These are phyloP conservation scores for Sanghuangporus weigelae DNA, from an alignment of 1,284 basidiomycete genomes.

Conservation along the genomic window DNA sequence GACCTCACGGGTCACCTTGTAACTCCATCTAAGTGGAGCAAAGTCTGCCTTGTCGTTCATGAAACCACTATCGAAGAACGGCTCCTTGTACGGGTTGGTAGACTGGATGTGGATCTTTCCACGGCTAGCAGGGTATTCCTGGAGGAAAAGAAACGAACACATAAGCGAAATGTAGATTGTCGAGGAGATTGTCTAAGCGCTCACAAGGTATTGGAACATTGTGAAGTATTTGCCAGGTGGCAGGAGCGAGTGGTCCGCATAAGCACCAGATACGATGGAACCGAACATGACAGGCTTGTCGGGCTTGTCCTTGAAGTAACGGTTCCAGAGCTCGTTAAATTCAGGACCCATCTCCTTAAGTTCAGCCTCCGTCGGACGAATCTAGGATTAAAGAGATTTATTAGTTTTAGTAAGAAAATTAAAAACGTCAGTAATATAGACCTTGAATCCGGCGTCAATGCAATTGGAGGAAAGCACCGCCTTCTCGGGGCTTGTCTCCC, in stretches of 20 bases:
- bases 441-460: constrained; percentile 74
- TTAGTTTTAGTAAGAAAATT: neutral
- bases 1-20: constrained; percentile 68
- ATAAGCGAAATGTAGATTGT: neutral
- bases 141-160: neutral
- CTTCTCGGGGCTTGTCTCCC: constrained; percentile 66
- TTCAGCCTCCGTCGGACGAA: constrained; percentile 62
- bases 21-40: constrained; percentile 71
- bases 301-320: constrained; percentile 70
- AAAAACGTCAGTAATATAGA: constrained; percentile 17
- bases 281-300: constrained; percentile 74
- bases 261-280: constrained; percentile 61
- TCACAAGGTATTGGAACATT: constrained; percentile 68
- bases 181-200: constrained; percentile 14
- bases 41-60: constrained; percentile 75
- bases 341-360: constrained; percentile 74
- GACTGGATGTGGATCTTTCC: constrained; percentile 66
- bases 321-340: constrained; percentile 62
- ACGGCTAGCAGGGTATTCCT: constrained; percentile 63
- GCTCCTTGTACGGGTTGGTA: constrained; percentile 55
- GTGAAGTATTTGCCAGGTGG: constrained; percentile 69
- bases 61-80: constrained; percentile 66
- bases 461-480: constrained; percentile 62
- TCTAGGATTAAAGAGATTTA: constrained; percentile 29
- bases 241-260: constrained; percentile 63